Evolutionary conservation across 176 grass and related monocot species (phyloP), one percentile per base, ranked within the genome.

Genomic region (Miscanthus lutarioriparius): DNA sequence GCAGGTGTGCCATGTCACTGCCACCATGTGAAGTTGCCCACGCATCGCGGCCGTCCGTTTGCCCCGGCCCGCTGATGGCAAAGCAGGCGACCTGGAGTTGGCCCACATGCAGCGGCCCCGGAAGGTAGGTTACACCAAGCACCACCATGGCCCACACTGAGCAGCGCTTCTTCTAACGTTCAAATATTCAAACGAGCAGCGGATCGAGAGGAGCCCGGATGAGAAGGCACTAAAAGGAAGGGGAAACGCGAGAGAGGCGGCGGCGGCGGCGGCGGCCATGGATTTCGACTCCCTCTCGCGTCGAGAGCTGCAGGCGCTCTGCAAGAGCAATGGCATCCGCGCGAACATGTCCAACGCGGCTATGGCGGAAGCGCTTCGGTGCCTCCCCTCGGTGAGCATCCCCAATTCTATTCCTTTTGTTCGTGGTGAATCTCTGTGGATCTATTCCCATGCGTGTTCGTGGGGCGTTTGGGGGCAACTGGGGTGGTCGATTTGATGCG

Each of bases 281-380:
- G 91, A 97, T 81, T 94, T 97, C 80, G 79, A 97, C 43, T 58
- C 86, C 80, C 76, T 97, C 36, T 75, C 86, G 2, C 90, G 91
- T 32, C 90, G 82, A 71, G 89, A 95, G 15, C 95, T 97, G 17
- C 91, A 95, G 82, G 82, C 77, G 28, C 77, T 97, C 32, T 93
- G 92, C 89, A 95, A 95, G 95, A 89, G 89, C 67, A 91, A 95
- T 36, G 73, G 84, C n/a, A 83, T 97, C 79, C 85, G 92, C 4
- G 95, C 95, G 36, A 98, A 98, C 82, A 88, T 90, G 74, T 91
- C 92, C 80, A 98, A 98, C 76, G 63, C 81, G 59, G 91, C 91
- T 92, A 95, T 95, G 95, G 92, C 74, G 61, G 89, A 93, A n/a
- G 87, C 92, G 32, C 91, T 98, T 26, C 63, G 61, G 38, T 82